Base-by-base conservation (phyloP, 164 flowering plant species). In the Umbellularia californica region DNA sequence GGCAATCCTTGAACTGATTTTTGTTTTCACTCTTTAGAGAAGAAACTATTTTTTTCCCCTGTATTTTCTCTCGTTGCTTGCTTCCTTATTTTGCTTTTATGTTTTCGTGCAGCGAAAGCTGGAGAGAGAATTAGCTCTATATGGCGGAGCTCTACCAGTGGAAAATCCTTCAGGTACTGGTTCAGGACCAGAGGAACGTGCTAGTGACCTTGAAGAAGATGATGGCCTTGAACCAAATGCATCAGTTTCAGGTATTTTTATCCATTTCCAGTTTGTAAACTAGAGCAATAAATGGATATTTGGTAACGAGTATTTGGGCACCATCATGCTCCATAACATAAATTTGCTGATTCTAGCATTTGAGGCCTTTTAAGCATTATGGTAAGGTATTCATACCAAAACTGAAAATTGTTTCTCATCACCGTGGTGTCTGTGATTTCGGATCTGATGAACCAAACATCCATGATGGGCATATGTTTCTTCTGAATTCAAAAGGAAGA, bases 91-190 rank as follows among this genome's bases (percentile, higher is more conserved):
- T 11, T 23, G 14, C 67, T 41, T 23, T 33, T 67, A 3, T 65
- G 11, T 33, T 10, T 69, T 78, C 13, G 28, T 69, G 33, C 88
- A 92, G 98, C 88, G 97, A 78, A 93, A 87, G 77, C 73, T 83
- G 74, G 97, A 93, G 72, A 88, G 76, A 76, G 88, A 88, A 50
- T 69, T 73, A 68, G 97, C 72, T 65, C 69, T 79, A 27, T 81
- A 72, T 81, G 91, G 91, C 63, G 90, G 84, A 72, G 90, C 81
- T 60, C 81, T 78, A 71, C 83, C 87, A 0, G 51, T 24, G 71
- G 65, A 68, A 33, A 58, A 33, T 51, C 72, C 25, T 28, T 22
- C 24, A 25, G 75, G 78, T 55, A 50, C 79, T 30, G 85, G 22
- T 72, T 19, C 80, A 10, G 84, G 20, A 74, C 76, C 77, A 60